Percentiles rank a stretch among this genome's conserved stretches.
Conservation (phyloP, 163 green algal genomes). For the Chlorella variabilis region DNA sequence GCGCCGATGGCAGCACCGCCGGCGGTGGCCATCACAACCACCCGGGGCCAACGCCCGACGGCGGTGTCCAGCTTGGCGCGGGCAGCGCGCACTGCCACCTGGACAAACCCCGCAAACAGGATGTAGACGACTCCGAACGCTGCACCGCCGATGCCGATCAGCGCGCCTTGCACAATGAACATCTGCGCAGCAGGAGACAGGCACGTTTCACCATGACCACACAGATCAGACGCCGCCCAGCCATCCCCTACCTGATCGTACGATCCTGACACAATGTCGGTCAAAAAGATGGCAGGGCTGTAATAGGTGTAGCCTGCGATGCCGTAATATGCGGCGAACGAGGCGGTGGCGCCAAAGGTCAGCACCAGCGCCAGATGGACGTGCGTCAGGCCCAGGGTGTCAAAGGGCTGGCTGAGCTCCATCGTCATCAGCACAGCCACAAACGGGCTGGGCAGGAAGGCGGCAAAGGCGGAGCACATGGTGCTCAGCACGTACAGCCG, state of each 20-base stretch:
- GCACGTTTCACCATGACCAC: too few relatives aligned
- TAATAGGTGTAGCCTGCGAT: constrained; percentile 2
- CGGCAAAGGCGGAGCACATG: constrained; percentile 14
- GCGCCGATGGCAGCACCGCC: background rate
- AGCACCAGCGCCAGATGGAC: background rate
- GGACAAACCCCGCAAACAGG: background rate
- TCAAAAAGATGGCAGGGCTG: background rate
- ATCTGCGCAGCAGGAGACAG: too few relatives aligned
- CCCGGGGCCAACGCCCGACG: background rate
- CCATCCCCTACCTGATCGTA: too few relatives aligned
- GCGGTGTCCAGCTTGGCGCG: background rate
- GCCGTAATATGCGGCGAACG: constrained; percentile 11
- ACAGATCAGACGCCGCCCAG: background rate
- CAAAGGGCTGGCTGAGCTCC: background rate
- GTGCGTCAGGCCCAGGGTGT: background rate
- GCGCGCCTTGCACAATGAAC: background rate
- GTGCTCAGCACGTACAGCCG: background rate
- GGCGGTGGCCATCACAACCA: background rate
- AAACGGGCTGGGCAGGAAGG: constrained; percentile 6
- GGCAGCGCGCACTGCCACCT: background rate
- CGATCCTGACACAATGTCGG: background rate
- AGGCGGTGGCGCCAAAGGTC: background rate
- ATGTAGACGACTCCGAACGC: background rate
- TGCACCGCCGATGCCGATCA: constrained; percentile 10
- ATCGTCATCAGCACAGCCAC: background rate